These are phyloP conservation scores for Elaeis oleifera DNA, from an alignment of 202 grass and related monocot genomes.

Conservation along the genomic window DNA sequence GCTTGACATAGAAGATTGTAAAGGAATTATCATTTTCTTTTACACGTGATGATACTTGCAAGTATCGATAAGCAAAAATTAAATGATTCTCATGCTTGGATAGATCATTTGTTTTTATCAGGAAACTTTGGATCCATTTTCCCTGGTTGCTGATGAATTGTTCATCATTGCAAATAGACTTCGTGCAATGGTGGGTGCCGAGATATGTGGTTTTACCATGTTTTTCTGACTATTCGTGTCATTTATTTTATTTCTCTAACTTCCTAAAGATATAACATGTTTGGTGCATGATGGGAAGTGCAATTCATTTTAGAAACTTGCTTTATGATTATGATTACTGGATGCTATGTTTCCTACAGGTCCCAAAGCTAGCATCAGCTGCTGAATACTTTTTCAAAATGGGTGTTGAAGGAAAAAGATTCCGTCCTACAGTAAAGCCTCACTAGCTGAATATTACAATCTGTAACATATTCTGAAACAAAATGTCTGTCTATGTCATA, in stretches of 20 bases:
- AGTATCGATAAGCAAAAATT: too few species aligned
- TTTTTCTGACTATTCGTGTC: not conserved
- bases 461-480: too few species aligned
- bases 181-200: constrained; percentile 73
- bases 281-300: not conserved
- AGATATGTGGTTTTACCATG: constrained; percentile 30
- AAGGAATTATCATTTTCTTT: too few species aligned
- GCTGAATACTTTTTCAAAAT: constrained; percentile 89
- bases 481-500: too few species aligned
- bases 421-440: constrained; percentile 75
- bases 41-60: too few species aligned
- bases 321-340: not conserved
- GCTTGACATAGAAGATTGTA: too few species aligned
- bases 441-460: too few species aligned
- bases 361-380: constrained; percentile 88
- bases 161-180: constrained; percentile 73
- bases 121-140: constrained; percentile 69
- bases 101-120: constrained; percentile 6
- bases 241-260: constrained; percentile 5
- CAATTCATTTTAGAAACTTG: not conserved
- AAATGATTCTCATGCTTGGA: too few species aligned
- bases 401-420: constrained; percentile 92
- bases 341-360: constrained; percentile 38
- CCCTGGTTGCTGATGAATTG: constrained; percentile 76
- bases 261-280: not conserved